Evolutionary conservation across 345 rosid genomes (phyloP).

Genomic region (Ceriops tagal): DNA sequence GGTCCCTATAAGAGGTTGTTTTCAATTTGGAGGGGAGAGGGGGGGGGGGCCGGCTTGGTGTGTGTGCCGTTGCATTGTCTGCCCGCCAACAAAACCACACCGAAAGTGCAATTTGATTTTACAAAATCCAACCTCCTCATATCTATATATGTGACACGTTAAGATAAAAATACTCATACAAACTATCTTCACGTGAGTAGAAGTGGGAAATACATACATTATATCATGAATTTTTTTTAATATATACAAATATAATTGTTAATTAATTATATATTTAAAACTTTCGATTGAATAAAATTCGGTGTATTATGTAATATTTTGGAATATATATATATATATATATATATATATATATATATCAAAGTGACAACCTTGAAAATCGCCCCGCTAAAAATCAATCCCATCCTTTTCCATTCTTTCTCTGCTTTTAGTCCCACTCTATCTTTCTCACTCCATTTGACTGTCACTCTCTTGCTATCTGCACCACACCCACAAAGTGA

Average conservation of each 20-base stretch:
- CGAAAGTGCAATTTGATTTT: slow-evolving; percentile 34
- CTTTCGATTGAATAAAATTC: too few relatives aligned
- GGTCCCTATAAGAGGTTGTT: slow-evolving; percentile 28
- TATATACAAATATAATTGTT: too few relatives aligned
- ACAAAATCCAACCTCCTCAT: slow-evolving; percentile 7
- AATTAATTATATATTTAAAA: too few relatives aligned
- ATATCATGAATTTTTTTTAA: too few relatives aligned
- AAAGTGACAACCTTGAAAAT: slow-evolving; percentile 58
- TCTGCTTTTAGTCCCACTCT: slow-evolving; percentile 16
- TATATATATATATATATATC: neutral
- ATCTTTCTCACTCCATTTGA: slow-evolving; percentile 19
- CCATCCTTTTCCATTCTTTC: slow-evolving; percentile 24
- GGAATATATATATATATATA: neutral
- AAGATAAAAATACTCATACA: too few relatives aligned
- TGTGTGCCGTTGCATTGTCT: slow-evolving; percentile 43
- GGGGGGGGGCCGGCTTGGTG: slow-evolving; percentile 42
- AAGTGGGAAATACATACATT: too few relatives aligned
- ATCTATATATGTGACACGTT: neutral
- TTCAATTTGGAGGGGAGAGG: slow-evolving; percentile 12
- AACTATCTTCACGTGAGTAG: too few relatives aligned
- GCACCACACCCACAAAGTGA: slow-evolving; percentile 13
- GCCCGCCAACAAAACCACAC: slow-evolving; percentile 35
- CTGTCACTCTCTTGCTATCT: slow-evolving; percentile 5
- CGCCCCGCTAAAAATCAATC: slow-evolving; percentile 41
- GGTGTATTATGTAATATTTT: too few relatives aligned